Conservation (phyloP, 768 basidiomycete species). For the Russula sp. region DNA sequence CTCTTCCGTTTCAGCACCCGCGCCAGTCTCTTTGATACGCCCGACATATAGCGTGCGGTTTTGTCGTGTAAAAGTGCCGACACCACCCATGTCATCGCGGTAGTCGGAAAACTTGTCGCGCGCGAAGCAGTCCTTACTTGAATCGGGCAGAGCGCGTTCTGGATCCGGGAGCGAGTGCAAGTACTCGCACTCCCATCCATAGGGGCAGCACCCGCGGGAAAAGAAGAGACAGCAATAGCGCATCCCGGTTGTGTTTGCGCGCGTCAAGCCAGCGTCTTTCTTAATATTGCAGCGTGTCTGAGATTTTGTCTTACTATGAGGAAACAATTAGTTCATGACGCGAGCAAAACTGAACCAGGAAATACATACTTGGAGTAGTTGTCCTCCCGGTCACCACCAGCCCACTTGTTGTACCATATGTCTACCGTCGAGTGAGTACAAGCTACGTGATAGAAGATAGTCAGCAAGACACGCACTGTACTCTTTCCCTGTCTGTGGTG, state of each 20-base stretch:
- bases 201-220: slow-evolving; percentile 93
- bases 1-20: slow-evolving; percentile 86
- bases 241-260: slow-evolving; percentile 90
- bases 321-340: slow-evolving; percentile 12
- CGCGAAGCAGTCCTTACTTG: slow-evolving; percentile 94
- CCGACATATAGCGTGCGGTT: slow-evolving; percentile 95
- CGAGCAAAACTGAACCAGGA: background rate
- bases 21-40: slow-evolving; percentile 86
- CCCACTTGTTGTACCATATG: slow-evolving; percentile 99
- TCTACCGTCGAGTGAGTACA: slow-evolving; percentile 40
- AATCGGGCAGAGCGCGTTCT: slow-evolving; percentile 67
- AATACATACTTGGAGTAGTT: slow-evolving; percentile 82
- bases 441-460: background rate
- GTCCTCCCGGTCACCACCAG: slow-evolving; percentile 98
- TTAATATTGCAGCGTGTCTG: slow-evolving; percentile 89
- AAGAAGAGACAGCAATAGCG: slow-evolving; percentile 95
- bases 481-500: slow-evolving; percentile 89
- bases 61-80: slow-evolving; percentile 90
- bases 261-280: slow-evolving; percentile 85
- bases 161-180: slow-evolving; percentile 83
- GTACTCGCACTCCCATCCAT: slow-evolving; percentile 98
- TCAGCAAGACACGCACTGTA: slow-evolving; percentile 64
- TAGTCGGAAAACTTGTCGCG: slow-evolving; percentile 97
- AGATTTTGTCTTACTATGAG: slow-evolving; percentile 79
- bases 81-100: slow-evolving; percentile 99